Conservation (phyloP, 1,139 yeast species). For the Groenewaldozyma auringiensis region DNA sequence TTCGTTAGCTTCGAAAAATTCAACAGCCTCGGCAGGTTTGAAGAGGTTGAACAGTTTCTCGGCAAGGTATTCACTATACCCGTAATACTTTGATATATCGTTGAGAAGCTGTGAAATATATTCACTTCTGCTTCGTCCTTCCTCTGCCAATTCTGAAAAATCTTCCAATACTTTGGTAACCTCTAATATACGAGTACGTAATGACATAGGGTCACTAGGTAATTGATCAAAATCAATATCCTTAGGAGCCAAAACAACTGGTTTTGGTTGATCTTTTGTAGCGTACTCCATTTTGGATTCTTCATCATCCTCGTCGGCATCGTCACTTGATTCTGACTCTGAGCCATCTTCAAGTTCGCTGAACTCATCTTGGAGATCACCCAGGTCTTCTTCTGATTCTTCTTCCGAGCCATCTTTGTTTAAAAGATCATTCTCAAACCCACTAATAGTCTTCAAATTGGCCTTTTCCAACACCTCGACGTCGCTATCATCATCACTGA, state of each 20-base stretch:
- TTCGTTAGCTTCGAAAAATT: slow-evolving; percentile 97
- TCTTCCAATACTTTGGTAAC: slow-evolving; percentile 93
- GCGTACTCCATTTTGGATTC: slow-evolving; percentile 25
- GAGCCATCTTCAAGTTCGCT: slow-evolving; percentile 22
- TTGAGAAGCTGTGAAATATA: slow-evolving; percentile 66
- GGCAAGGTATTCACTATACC: slow-evolving; percentile 92
- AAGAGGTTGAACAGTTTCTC: slow-evolving; percentile 86
- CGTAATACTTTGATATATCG: slow-evolving; percentile 91
- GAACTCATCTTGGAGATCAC: slow-evolving; percentile 5
- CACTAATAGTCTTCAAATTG: slow-evolving; percentile 84
- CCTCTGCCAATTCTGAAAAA: slow-evolving; percentile 76
- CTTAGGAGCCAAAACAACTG: slow-evolving; percentile 26
- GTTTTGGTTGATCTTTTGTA: slow-evolving; percentile 24
- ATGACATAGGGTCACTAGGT: slow-evolving; percentile 69
- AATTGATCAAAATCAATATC: slow-evolving; percentile 45
- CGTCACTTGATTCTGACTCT: slow-evolving; percentile 17
- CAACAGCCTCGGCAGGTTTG: slow-evolving; percentile 94
- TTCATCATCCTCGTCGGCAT: slow-evolving; percentile 22
- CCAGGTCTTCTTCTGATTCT: slow-evolving; percentile 3
- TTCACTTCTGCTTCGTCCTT: slow-evolving; percentile 76
- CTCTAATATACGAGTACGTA: slow-evolving; percentile 92
- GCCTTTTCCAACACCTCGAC: slow-evolving; percentile 74
- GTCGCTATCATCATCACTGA: slow-evolving; percentile 79
- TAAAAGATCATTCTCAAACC: slow-evolving; percentile 69
- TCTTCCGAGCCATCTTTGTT: slow-evolving; percentile 40